These are phyloP conservation scores for Solanum sitiens DNA, from an alignment of 257 asterid genomes.

Conservation along the genomic window DNA sequence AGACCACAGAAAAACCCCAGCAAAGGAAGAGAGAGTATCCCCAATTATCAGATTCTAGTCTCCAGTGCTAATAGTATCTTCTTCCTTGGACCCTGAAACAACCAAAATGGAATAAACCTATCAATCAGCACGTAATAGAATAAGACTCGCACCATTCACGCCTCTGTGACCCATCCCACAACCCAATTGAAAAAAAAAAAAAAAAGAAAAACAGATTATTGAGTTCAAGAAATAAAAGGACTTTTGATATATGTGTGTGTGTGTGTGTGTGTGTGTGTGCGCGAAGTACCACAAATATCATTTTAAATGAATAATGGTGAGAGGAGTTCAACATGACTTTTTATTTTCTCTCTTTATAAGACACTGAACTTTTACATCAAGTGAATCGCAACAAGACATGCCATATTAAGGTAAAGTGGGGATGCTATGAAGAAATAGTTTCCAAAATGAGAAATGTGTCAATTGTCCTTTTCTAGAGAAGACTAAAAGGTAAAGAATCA, in stretches of 20 bases:
- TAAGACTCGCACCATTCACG: neutral
- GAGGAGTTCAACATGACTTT: no score
- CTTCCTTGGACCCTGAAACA: conserved; percentile 93
- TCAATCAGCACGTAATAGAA: neutral
- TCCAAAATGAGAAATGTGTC: neutral
- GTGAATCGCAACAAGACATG: neutral
- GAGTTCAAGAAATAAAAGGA: neutral
- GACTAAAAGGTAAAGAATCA: neutral
- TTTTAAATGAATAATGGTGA: neutral
- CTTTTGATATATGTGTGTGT: neutral
- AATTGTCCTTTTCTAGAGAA: neutral
- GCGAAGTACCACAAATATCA: neutral
- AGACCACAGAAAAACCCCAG: conserved; percentile 2
- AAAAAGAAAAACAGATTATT: neutral
- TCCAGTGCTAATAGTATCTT: conserved; percentile 89
- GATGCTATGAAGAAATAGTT: neutral
- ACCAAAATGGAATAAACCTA: neutral
- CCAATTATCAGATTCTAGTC: conserved; percentile 30
- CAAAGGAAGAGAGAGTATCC: neutral
- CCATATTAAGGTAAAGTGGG: neutral
- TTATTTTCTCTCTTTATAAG: no score
- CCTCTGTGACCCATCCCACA: neutral
- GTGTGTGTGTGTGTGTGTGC: neutral
- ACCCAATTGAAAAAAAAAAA: neutral
- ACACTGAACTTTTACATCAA: neutral